Base-by-base conservation (phyloP, 1,284 basidiomycete genomes). In the Neotropicomus parvogracilis region DNA sequence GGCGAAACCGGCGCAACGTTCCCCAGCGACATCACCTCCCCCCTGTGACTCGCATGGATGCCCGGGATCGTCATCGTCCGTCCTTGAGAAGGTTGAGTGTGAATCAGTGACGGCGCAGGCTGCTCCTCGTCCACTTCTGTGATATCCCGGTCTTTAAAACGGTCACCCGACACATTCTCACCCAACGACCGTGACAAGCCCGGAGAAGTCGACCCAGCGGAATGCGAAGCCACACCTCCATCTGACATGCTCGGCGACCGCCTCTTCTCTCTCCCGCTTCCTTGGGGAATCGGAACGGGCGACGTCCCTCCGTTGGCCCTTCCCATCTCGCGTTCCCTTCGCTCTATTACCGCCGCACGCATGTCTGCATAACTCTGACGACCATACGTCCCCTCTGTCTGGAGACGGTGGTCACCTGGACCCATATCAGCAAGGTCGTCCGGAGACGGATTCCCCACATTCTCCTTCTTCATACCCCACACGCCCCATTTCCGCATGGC, bases 401-500 rank as follows among this genome's bases (percentile, higher is more conserved):
- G 65, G 12, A 64, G 54, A 40, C 69, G 68, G 45, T 68, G 67
- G 45, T 74, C 70, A 17, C 68, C 65, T 38, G 72, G 68, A 6
- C 70, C 71, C 38, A 67, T 68, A 42, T 79, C 76, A 21, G 73
- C 66, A 37, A 69, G 57, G 17, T 77, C 78, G 12, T 78, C 78
- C 29, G 60, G 54, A 32, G 55, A 47, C n/a, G 43, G 29, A 16
- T 54, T 59, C 21, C 54, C 59, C 47, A 54, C 59, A 19, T 48
- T 63, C 24, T 85, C 80, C 57, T 80, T 83, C 66, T 77, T 79
- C 59, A 82, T 64, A 16, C 74, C 78, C 86, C 86, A 93, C 16
- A 83, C 83, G 17, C 91, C 84, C 90, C 91, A 94, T 64, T 93
- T 93, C 46, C 84, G 83, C 74, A 94, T 83, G 12, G 85, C 78